These are phyloP conservation scores for Pontederia crassipes DNA, from an alignment of 176 grass and related monocot genomes.

Conservation along the genomic window DNA sequence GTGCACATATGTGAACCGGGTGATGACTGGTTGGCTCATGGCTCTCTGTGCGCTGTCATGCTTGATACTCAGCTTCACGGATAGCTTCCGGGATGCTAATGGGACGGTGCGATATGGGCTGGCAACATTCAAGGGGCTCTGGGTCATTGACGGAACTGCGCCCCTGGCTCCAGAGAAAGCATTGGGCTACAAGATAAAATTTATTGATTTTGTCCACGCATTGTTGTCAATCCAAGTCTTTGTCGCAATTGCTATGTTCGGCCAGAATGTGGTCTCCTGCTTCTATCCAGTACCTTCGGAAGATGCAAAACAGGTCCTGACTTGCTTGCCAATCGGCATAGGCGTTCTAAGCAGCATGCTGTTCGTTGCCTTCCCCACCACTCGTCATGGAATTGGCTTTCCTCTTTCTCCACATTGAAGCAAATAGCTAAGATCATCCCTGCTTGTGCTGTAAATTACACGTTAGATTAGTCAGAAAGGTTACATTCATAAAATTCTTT, in stretches of 20 bases:
- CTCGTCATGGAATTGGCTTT: constrained; percentile 53
- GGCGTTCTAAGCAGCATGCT: constrained; percentile 54
- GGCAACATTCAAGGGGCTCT: constrained; percentile 44
- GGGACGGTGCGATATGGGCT: constrained; percentile 48
- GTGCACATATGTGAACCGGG: constrained; percentile 24
- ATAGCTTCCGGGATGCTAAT: constrained; percentile 53
- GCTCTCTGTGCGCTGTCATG: constrained; percentile 47
- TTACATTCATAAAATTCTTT: too few species aligned
- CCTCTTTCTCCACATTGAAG: constrained; percentile 32
- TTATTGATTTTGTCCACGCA: constrained; percentile 66
- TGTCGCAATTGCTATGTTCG: constrained; percentile 35
- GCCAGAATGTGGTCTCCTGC: constrained; percentile 57
- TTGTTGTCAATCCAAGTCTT: constrained; percentile 44
- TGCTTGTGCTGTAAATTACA: background rate
- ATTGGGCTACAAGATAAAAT: constrained; percentile 29
- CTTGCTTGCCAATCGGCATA: constrained; percentile 40
- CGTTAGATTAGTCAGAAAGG: too few species aligned
- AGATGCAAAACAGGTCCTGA: constrained; percentile 43
- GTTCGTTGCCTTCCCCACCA: constrained; percentile 70
- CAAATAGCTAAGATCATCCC: background rate
- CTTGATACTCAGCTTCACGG: constrained; percentile 58
- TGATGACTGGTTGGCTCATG: constrained; percentile 42
- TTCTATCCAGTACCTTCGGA: constrained; percentile 43
- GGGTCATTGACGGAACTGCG: constrained; percentile 48
- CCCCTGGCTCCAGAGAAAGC: constrained; percentile 36